Evolutionary conservation across 768 basidiomycete genomes (phyloP).

Genomic region (Rhizopogon sp.): DNA sequence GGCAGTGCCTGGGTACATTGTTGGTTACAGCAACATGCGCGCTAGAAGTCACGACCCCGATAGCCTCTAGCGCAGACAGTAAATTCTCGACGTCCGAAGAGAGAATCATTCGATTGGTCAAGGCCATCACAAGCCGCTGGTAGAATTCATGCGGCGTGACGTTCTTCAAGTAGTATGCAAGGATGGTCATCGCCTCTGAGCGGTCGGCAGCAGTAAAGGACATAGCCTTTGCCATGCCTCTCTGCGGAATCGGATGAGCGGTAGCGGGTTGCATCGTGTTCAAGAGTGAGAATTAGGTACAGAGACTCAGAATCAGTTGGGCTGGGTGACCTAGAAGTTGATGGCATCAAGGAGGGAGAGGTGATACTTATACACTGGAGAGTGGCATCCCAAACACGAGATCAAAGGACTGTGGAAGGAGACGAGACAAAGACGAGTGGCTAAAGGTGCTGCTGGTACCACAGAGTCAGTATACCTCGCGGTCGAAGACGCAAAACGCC

Average conservation of each 20-base stretch:
- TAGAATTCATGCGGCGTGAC: slow-evolving; percentile 12
- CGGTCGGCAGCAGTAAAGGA: neutral
- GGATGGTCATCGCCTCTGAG: slow-evolving; percentile 9
- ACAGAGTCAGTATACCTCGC: no score
- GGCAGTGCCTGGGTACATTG: slow-evolving; percentile 15
- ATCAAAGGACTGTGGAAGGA: neutral
- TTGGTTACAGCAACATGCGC: slow-evolving; percentile 5
- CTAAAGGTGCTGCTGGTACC: no score
- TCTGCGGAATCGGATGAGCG: slow-evolving; percentile 14
- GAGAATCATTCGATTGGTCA: neutral
- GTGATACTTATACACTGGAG: neutral
- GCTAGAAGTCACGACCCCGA: slow-evolving; percentile 6
- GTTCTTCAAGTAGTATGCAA: slow-evolving; percentile 14
- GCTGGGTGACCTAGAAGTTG: slow-evolving; percentile 8
- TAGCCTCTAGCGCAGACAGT: slow-evolving; percentile 7
- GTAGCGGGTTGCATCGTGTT: slow-evolving; percentile 17
- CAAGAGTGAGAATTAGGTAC: neutral
- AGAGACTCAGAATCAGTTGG: slow-evolving; percentile 10
- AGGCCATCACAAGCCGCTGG: slow-evolving; percentile 1
- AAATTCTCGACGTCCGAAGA: slow-evolving; percentile 11
- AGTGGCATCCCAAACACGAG: neutral
- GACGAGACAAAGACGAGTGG: neutral
- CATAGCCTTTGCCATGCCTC: slow-evolving; percentile 2
- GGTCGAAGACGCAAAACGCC: neutral
- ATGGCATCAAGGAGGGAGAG: neutral